Percentiles rank a stretch among this genome's conserved stretches.
These are phyloP conservation scores for Xylaria sp. DNA, from an alignment of 2,329 filamentous ascomycete species.

Conservation along the genomic window DNA sequence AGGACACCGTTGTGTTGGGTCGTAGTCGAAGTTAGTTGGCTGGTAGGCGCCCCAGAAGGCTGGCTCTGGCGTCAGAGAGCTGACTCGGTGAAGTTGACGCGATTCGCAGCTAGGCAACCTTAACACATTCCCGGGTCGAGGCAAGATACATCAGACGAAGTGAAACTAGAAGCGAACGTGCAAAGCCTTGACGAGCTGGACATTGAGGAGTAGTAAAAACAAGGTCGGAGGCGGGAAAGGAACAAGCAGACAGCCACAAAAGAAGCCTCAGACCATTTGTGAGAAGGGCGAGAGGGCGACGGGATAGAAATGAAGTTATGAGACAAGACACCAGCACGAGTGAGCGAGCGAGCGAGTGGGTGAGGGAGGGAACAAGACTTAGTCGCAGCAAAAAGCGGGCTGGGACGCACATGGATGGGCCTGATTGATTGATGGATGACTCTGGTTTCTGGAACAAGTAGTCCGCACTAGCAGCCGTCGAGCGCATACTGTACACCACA, in stretches of 20 bases:
- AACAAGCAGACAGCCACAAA: constrained; percentile 28
- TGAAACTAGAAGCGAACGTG: constrained; percentile 13
- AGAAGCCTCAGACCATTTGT: constrained; percentile 29
- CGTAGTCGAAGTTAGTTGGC: constrained; percentile 44
- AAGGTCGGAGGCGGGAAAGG: background rate
- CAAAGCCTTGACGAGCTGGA: constrained; percentile 7
- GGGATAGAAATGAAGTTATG: constrained; percentile 21
- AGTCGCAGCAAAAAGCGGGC: constrained; percentile 36
- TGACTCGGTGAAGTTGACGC: constrained; percentile 35
- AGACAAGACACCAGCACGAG: constrained; percentile 19
- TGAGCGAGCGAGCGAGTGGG: constrained; percentile 15
- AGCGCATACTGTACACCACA: constrained; percentile 13
- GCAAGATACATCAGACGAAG: constrained; percentile 13
- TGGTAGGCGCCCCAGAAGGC: constrained; percentile 38
- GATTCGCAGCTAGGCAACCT: constrained; percentile 34
- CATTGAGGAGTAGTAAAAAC: constrained; percentile 1
- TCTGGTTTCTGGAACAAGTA: constrained; percentile 38
- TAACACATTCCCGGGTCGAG: constrained; percentile 32
- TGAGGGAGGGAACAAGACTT: constrained; percentile 13
- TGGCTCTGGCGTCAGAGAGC: constrained; percentile 40
- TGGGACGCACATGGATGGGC: constrained; percentile 32
- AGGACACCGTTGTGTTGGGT: constrained; percentile 45
- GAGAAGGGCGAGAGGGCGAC: constrained; percentile 24
- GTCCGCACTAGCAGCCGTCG: constrained; percentile 7
- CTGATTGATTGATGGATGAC: constrained; percentile 32